A percentile compares a stretch with the other conserved stretches of the same genome.
Evolutionary conservation across 1,139 yeast genomes (phyloP).

Genomic region (Wickerhamomyces sp.): DNA sequence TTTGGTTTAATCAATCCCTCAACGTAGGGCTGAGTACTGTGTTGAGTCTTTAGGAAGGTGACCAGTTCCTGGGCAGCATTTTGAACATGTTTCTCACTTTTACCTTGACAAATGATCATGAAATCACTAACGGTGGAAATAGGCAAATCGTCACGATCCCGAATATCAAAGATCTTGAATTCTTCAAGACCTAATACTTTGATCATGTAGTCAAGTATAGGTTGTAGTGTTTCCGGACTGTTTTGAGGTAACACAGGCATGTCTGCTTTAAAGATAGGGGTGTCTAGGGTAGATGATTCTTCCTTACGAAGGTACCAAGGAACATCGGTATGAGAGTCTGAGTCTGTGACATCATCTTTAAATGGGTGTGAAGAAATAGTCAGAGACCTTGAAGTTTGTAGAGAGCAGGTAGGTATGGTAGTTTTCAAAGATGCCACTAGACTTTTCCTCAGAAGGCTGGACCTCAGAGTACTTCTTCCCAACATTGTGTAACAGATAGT

Average conservation of each 20-base stretch:
- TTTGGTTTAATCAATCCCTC: slow-evolving; percentile 73
- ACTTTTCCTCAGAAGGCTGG: background rate
- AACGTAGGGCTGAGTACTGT: slow-evolving; percentile 40
- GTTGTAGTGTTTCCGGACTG: slow-evolving; percentile 47
- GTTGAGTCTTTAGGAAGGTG: slow-evolving; percentile 39
- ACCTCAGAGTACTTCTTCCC: no score
- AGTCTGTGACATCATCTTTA: background rate
- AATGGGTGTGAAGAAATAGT: background rate
- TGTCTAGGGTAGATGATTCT: slow-evolving; percentile 35
- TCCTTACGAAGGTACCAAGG: slow-evolving; percentile 66
- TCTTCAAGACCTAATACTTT: slow-evolving; percentile 63
- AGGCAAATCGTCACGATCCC: slow-evolving; percentile 41
- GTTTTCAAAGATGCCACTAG: background rate
- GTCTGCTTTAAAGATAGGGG: slow-evolving; percentile 29
- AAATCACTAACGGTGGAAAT: slow-evolving; percentile 38
- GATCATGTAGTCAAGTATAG: slow-evolving; percentile 43
- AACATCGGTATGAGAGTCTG: no score
- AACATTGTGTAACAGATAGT: no score
- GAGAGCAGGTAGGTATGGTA: no score
- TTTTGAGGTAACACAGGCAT: slow-evolving; percentile 49
- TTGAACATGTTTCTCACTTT: slow-evolving; percentile 68
- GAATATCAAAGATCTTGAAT: slow-evolving; percentile 52
- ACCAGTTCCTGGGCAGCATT: slow-evolving; percentile 62
- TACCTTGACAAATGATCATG: slow-evolving; percentile 72
- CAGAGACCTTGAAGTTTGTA: background rate